Evolutionary conservation across 2,329 filamentous ascomycete genomes (phyloP).

Genomic region (Pseudohalonectria lignicola): DNA sequence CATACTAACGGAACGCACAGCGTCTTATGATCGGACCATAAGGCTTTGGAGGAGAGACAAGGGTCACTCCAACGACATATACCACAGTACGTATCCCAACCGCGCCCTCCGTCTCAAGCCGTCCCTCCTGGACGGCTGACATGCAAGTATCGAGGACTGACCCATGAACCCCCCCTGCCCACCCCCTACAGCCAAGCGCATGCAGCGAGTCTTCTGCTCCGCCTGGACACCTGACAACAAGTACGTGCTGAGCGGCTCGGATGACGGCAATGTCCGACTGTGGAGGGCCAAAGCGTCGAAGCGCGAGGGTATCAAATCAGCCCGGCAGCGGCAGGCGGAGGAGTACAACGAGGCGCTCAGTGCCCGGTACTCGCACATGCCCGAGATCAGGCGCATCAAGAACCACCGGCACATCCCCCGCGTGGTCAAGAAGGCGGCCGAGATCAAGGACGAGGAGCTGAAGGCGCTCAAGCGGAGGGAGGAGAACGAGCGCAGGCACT

Average conservation of each 20-base stretch:
- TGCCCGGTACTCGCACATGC: slow-evolving; percentile 86
- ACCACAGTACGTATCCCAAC: slow-evolving; percentile 48
- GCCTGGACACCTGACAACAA: slow-evolving; percentile 65
- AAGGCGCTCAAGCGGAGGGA: slow-evolving; percentile 79
- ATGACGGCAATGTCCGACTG: slow-evolving; percentile 78
- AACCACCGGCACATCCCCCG: slow-evolving; percentile 86
- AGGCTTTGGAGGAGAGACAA: slow-evolving; percentile 71
- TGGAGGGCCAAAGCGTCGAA: slow-evolving; percentile 84
- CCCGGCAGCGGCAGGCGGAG: slow-evolving; percentile 65
- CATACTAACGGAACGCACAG: too few species aligned
- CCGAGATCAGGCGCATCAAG: slow-evolving; percentile 83
- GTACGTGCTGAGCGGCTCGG: slow-evolving; percentile 82
- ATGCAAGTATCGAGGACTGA: neutral
- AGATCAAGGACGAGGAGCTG: slow-evolving; percentile 89
- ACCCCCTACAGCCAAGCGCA: slow-evolving; percentile 54
- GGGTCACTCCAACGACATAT: slow-evolving; percentile 84
- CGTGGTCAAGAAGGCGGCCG: slow-evolving; percentile 86
- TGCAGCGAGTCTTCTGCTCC: slow-evolving; percentile 68
- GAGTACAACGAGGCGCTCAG: slow-evolving; percentile 86
- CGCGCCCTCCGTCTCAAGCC: neutral
- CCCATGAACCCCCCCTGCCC: slow-evolving; percentile 73
- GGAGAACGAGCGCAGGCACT: slow-evolving; percentile 90
- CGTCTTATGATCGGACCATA: slow-evolving; percentile 68
- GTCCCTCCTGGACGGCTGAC: neutral
- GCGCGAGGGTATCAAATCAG: slow-evolving; percentile 74